Percentiles rank a stretch among this genome's conserved stretches.
These are phyloP conservation scores for Epichloe bromicola DNA, from an alignment of 2,329 filamentous ascomycete genomes.

Conservation along the genomic window DNA sequence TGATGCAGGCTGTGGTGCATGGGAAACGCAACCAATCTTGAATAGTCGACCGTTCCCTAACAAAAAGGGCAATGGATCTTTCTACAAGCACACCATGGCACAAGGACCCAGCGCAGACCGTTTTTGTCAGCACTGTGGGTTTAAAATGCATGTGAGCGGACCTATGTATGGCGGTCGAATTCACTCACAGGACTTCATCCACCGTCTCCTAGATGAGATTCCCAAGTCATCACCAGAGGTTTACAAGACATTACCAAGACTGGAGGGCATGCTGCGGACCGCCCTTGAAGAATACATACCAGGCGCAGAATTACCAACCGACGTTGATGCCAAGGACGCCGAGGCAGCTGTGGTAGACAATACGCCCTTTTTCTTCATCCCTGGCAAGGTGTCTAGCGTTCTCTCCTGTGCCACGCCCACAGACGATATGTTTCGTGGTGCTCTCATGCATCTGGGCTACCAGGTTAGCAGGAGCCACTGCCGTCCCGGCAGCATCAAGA, in stretches of 20 bases:
- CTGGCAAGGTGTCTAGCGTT: slow-evolving; percentile 59
- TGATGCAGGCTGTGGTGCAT: slow-evolving; percentile 81
- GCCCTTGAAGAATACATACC: slow-evolving; percentile 61
- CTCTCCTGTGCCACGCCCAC: slow-evolving; percentile 69
- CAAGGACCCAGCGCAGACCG: slow-evolving; percentile 54
- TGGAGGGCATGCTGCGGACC: slow-evolving; percentile 84
- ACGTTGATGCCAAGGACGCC: slow-evolving; percentile 26
- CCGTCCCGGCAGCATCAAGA: slow-evolving; percentile 82
- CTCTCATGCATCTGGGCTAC: slow-evolving; percentile 70
- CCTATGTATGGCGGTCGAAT: slow-evolving; percentile 92
- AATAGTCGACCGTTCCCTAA: slow-evolving; percentile 52
- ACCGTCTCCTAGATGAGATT: slow-evolving; percentile 61
- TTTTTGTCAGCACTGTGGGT: slow-evolving; percentile 70
- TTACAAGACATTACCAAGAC: slow-evolving; percentile 68
- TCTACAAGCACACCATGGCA: slow-evolving; percentile 67
- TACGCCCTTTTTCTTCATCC: slow-evolving; percentile 77
- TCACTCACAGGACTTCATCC: slow-evolving; percentile 73
- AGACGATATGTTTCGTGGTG: slow-evolving; percentile 69
- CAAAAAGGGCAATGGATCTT: slow-evolving; percentile 59
- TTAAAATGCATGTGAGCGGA: slow-evolving; percentile 75
- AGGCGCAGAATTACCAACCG: slow-evolving; percentile 24
- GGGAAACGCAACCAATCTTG: slow-evolving; percentile 69
- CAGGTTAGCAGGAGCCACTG: slow-evolving; percentile 76
- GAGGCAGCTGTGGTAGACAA: slow-evolving; percentile 55
- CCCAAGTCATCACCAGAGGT: slow-evolving; percentile 51